A percentile compares a stretch with the other conserved stretches of the same genome.
phyloP scores from a whole-genome alignment of 2,329 filamentous ascomycete species.

The Polytolypa hystricis region DNA sequence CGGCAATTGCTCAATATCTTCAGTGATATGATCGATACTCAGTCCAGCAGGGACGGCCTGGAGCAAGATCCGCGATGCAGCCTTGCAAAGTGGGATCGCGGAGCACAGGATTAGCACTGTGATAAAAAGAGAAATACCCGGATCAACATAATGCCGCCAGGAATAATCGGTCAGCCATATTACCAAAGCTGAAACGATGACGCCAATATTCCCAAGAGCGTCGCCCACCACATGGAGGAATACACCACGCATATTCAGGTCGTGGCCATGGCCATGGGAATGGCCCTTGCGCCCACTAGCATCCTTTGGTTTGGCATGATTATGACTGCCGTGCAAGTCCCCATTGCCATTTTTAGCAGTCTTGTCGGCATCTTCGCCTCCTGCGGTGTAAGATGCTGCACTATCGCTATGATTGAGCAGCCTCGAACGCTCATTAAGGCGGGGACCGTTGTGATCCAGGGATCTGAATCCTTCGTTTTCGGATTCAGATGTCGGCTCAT shows the following conservation, averaged over 20 bases:
- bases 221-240: conserved; percentile 51
- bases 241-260: conserved; percentile 86
- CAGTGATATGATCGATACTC: conserved; percentile 76
- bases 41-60: conserved; percentile 89
- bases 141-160: conserved; percentile 80
- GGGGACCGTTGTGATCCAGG: conserved; percentile 39
- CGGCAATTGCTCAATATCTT: conserved; percentile 75
- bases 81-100: conserved; percentile 41
- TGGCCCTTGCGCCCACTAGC: conserved; percentile 44
- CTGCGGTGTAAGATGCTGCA: conserved; percentile 18
- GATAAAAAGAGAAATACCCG: conserved; percentile 85
- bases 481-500: conserved; percentile 42
- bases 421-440: conserved; percentile 34
- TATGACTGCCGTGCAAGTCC: conserved; percentile 57
- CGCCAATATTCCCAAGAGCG: conserved; percentile 38
- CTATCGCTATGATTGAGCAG: conserved; percentile 34
- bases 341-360: conserved; percentile 14
- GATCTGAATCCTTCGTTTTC: conserved; percentile 39
- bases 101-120: conserved; percentile 58
- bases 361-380: conserved; percentile 11
- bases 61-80: conserved; percentile 64
- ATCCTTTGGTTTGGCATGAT: conserved; percentile 63
- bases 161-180: conserved; percentile 84
- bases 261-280: conserved; percentile 32
- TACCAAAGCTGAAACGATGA: conserved; percentile 56